Evolutionary conservation across 2,329 filamentous ascomycete species (phyloP), one percentile per base, ranked within the genome.

Genomic region (Fusarium proliferatum): DNA sequence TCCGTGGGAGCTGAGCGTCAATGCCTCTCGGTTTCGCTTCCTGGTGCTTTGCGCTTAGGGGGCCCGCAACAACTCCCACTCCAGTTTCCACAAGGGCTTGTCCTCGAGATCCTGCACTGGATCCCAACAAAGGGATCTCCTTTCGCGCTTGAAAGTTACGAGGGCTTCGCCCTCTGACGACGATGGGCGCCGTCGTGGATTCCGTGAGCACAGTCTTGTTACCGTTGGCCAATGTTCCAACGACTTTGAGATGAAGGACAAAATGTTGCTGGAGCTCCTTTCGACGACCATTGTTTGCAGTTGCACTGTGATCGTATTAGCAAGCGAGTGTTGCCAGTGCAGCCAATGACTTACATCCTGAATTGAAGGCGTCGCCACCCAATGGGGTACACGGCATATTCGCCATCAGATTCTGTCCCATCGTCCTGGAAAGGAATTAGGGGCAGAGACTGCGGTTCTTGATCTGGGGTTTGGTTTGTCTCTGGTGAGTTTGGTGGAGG

Each of bases 201-300:
- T 98, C 95, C 58, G 93, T 93, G 58, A 98, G 88, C 12, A 94
- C 88, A 39, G 94, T 88, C 81, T 95, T 97, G 39, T 88, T 88
- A n/a, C 94, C 94, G 69, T 94, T 96, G 2, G 94, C 89, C 56
- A 98, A 85, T 0, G 94, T 96, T 21, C 92, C 95, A 72, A 95
- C 86, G 15, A 97, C 92, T 82, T 96, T 97, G 58, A 98, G 85
- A 72, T 95, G 92, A 65, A 98, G 88, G 16, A 97, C 91, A 82
- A 98, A 98, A 84, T 98, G 96, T 80, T 98, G 96, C 80, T 98
- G 96, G 51, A 98, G 88, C 81, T 98, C 96, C 84, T 97, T 97
- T 71, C 96, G 89, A 68, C 96, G 91, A 16, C 96, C 96, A 80
- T 98, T 98, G 84, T 98, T 98, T 64, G 96, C 96, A 13, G 96